Evolutionary conservation across 202 grass and related monocot species (phyloP), one percentile per base, ranked within the genome.

Genomic region (Saccharum hybrid): DNA sequence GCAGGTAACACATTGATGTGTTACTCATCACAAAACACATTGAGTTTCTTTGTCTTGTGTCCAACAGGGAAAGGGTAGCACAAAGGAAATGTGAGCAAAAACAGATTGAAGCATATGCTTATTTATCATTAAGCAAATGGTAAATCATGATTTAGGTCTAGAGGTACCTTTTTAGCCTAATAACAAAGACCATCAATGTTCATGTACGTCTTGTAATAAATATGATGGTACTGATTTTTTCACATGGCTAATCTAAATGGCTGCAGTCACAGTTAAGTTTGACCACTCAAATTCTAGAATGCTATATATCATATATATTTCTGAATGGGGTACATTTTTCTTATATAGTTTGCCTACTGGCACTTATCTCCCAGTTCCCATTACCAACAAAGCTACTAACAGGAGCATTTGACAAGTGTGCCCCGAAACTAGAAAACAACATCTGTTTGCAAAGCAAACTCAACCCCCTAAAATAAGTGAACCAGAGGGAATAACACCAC

Each of bases 1-100:
- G 66, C 1, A 2, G 28, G n/a, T 22, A 61, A 39, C 22, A 39
- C 16, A 78, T 16, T 13, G 10, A 64, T 65, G 33, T 33, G 0
- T 34, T 42, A 2, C 8, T 21, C 8, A 40, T 63, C 22, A 21
- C 7, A 38, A 21, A 40, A 22, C 8, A 62, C 30, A 72, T 21
- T 1, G 1, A 2, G 60, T 63, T 57, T 31, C n/a, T 33, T 56
- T 38, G 74, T 38, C 70, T 66, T 33, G 12, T 28, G 4, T 23
- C 11, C 14, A 84, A 42, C 34, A 74, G 46, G 37, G 37, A 46
- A 79, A 77, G 28, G 26, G 7, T 41, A 26, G 23, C 79, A 63
- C 63, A 54, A 82, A 62, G 68, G 14, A 38, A 38, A 66, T 14
- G 14, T 18, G 13, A 36, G 14, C 34, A 63, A 14, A 69, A 61